phyloP scores from a whole-genome alignment of 1,284 basidiomycete species.

The Ganoderma multipileum region DNA sequence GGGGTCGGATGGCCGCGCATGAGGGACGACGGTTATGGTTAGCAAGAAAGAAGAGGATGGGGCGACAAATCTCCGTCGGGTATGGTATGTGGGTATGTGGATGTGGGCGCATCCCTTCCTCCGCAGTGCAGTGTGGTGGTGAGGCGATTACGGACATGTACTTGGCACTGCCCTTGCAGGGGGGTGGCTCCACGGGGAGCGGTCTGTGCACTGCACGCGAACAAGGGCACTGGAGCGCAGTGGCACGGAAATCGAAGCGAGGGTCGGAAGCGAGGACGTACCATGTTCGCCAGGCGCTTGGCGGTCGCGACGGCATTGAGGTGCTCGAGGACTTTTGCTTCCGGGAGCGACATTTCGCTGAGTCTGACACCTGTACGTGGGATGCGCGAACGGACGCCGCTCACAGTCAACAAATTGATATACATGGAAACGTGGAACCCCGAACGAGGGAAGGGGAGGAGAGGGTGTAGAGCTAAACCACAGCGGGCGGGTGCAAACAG shows the following conservation, averaged over 20 bases:
- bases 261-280: constrained; percentile 42
- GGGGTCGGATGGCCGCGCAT: not conserved
- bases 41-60: not conserved
- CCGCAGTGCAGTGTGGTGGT: too few relatives aligned
- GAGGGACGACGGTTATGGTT: not conserved
- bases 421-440: not conserved
- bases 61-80: not conserved
- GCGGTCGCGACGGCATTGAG: constrained; percentile 91
- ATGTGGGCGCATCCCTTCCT: too few relatives aligned
- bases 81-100: too few relatives aligned
- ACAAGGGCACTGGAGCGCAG: not conserved
- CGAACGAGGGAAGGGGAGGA: not conserved
- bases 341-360: constrained; percentile 76
- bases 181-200: not conserved
- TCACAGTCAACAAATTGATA: not conserved
- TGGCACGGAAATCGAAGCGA: not conserved
- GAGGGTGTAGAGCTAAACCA: not conserved
- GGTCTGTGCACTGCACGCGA: not conserved
- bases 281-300: constrained; percentile 94
- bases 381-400: not conserved
- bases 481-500: too few relatives aligned
- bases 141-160: too few relatives aligned
- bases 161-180: too few relatives aligned
- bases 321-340: constrained; percentile 85
- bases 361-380: constrained; percentile 69